Percentiles rank a stretch among this genome's conserved stretches.
phyloP scores from a whole-genome alignment of 805 yeast genomes.

The Candida xyloterini region DNA sequence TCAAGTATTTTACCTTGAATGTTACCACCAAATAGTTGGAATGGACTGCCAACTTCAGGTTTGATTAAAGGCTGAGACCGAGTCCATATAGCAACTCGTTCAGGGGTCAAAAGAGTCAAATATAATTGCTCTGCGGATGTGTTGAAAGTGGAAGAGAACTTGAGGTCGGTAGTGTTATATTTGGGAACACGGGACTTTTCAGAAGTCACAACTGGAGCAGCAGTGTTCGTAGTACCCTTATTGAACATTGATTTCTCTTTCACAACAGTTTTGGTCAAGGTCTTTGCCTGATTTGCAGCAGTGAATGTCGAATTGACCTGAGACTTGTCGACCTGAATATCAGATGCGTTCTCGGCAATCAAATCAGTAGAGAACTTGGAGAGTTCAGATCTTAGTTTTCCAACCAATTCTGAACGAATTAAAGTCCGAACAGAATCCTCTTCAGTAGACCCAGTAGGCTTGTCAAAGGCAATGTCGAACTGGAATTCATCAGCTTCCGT shows the following conservation, averaged over 20 bases:
- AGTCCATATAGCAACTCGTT: conserved; percentile 87
- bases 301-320: conserved; percentile 60
- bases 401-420: conserved; percentile 54
- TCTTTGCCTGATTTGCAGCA: conserved; percentile 42
- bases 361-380: conserved; percentile 73
- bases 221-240: conserved; percentile 15
- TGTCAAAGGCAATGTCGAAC: conserved; percentile 67
- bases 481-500: conserved; percentile 82
- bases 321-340: conserved; percentile 77
- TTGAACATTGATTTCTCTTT: conserved; percentile 30
- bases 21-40: conserved; percentile 82
- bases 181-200: conserved; percentile 43
- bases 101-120: conserved; percentile 70
- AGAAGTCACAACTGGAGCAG: conserved; percentile 9
- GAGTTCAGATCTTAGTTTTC: conserved; percentile 61
- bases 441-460: conserved; percentile 48
- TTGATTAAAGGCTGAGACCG: conserved; percentile 65
- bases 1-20: conserved; percentile 67
- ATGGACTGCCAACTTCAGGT: conserved; percentile 58
- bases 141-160: conserved; percentile 75
- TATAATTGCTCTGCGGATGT: conserved; percentile 86
- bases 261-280: conserved; percentile 25
- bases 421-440: conserved; percentile 45
- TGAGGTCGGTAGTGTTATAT: conserved; percentile 78
- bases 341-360: conserved; percentile 72